A percentile compares a stretch with the other conserved stretches of the same genome.
These are phyloP conservation scores for Irpex lacteus DNA, from an alignment of 1,284 basidiomycete genomes.

Conservation along the genomic window DNA sequence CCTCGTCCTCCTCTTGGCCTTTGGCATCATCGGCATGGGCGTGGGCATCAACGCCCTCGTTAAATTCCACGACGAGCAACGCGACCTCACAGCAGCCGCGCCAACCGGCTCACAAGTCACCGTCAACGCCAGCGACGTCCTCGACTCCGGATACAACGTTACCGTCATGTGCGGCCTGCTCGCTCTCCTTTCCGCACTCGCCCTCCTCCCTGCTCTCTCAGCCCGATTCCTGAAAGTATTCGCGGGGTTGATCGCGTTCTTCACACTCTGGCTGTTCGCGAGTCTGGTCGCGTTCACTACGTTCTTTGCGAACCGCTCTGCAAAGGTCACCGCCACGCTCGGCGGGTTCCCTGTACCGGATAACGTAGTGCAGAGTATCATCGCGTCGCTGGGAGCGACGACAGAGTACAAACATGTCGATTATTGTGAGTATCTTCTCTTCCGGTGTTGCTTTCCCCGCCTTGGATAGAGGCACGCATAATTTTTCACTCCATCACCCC, in stretches of 20 bases:
- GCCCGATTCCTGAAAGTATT: conserved; percentile 33
- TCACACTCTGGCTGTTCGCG: conserved; percentile 50
- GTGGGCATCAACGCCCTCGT: conserved; percentile 39
- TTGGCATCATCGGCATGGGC: conserved; percentile 32
- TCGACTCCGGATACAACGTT: conserved; percentile 42
- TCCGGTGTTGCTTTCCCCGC: neutral
- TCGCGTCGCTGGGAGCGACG: conserved; percentile 39
- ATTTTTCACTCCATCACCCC: neutral
- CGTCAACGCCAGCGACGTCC: conserved; percentile 39
- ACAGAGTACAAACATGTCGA: conserved; percentile 44
- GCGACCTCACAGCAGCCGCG: conserved; percentile 21
- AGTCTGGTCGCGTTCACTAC: conserved; percentile 49
- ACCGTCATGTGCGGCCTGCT: conserved; percentile 42
- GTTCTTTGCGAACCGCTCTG: conserved; percentile 48
- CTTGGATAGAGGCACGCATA: too few species aligned
- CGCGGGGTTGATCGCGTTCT: conserved; percentile 40
- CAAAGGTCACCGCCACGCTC: conserved; percentile 43
- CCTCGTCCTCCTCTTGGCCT: conserved; percentile 35
- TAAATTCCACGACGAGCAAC: conserved; percentile 35
- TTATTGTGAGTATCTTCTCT: conserved; percentile 38
- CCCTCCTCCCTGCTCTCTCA: conserved; percentile 27
- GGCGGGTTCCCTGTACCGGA: conserved; percentile 36
- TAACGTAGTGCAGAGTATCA: conserved; percentile 35
- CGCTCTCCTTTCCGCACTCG: conserved; percentile 36
- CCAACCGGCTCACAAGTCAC: conserved; percentile 29